Evolutionary conservation across 352 stramenopile genomes (phyloP).

Genomic region (Pythium grandisporangium): DNA sequence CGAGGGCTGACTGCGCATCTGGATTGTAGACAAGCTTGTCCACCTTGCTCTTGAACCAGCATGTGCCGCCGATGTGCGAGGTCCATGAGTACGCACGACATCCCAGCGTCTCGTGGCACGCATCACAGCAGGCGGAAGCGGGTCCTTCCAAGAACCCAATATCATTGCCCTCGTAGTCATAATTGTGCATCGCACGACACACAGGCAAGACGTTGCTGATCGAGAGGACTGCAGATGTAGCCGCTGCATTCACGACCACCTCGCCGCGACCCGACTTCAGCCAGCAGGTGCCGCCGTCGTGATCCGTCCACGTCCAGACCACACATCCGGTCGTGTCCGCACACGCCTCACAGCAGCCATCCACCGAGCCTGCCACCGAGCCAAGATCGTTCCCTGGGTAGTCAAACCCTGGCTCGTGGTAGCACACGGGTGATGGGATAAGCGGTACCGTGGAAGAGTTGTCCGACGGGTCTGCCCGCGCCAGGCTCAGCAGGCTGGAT

Average conservation of each 20-base stretch:
- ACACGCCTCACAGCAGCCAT: too few species aligned
- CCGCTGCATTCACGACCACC: too few species aligned
- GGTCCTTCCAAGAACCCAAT: slow-evolving; percentile 2
- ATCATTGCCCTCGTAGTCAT: slow-evolving; percentile 22
- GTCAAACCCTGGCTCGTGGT: slow-evolving; percentile 1
- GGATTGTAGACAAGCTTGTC: background rate
- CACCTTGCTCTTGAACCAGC: slow-evolving; percentile 15
- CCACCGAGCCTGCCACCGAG: background rate
- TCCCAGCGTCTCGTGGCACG: slow-evolving; percentile 4
- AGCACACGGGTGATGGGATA: too few species aligned
- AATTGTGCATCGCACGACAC: too few species aligned
- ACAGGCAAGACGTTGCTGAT: too few species aligned
- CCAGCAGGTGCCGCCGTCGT: slow-evolving; percentile 11
- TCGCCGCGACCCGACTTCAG: slow-evolving; percentile 14
- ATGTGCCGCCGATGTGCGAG: slow-evolving; percentile 21
- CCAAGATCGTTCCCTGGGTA: background rate
- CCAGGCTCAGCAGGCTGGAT: too few species aligned
- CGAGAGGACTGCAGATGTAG: too few species aligned
- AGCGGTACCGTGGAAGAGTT: too few species aligned
- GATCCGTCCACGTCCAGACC: slow-evolving; percentile 4
- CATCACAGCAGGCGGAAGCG: slow-evolving; percentile 12
- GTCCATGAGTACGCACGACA: slow-evolving; percentile 14
- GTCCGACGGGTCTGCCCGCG: too few species aligned
- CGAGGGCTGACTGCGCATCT: background rate
- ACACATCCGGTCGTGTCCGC: background rate